These are phyloP conservation scores for Phaeosphaeriaceae sp. DNA, from an alignment of 2,329 filamentous ascomycete species.

Conservation along the genomic window DNA sequence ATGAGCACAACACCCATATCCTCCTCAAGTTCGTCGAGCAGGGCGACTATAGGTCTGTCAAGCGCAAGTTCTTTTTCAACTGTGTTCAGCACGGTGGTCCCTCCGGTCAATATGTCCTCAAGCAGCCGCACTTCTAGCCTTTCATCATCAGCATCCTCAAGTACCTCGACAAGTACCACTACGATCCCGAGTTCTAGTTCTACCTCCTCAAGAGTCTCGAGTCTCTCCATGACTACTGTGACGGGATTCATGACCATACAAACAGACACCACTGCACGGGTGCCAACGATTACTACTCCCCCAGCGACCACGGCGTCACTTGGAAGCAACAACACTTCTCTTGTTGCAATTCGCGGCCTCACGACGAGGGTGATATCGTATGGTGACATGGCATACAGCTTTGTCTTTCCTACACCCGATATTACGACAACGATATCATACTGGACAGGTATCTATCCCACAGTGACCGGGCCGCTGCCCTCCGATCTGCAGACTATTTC, in stretches of 20 bases:
- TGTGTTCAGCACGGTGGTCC: not conserved
- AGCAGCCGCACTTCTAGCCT: not conserved
- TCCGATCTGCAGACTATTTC: slow-evolving; percentile 26
- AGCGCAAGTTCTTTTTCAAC: too few species aligned
- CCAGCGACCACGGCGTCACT: not conserved
- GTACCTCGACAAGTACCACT: not conserved
- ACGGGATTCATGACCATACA: slow-evolving; percentile 9
- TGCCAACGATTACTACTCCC: not conserved
- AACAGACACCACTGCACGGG: slow-evolving; percentile 4
- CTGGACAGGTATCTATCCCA: slow-evolving; percentile 41
- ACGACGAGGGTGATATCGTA: slow-evolving; percentile 36
- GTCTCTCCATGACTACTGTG: not conserved
- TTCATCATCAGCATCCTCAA: not conserved
- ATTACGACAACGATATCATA: slow-evolving; percentile 42
- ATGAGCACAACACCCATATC: not conserved
- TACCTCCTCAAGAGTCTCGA: not conserved
- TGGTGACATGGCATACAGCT: slow-evolving; percentile 28
- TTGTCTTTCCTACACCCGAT: slow-evolving; percentile 38
- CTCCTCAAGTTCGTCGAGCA: not conserved
- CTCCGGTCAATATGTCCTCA: not conserved
- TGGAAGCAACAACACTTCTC: not conserved
- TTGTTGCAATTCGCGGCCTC: slow-evolving; percentile 12
- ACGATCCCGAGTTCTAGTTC: not conserved
- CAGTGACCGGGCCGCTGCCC: slow-evolving; percentile 31
- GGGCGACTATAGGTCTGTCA: too few species aligned